Evolutionary conservation across 257 asterid genomes (phyloP), one percentile per base, ranked within the genome.

Genomic region (Orobanche coerulescens): DNA sequence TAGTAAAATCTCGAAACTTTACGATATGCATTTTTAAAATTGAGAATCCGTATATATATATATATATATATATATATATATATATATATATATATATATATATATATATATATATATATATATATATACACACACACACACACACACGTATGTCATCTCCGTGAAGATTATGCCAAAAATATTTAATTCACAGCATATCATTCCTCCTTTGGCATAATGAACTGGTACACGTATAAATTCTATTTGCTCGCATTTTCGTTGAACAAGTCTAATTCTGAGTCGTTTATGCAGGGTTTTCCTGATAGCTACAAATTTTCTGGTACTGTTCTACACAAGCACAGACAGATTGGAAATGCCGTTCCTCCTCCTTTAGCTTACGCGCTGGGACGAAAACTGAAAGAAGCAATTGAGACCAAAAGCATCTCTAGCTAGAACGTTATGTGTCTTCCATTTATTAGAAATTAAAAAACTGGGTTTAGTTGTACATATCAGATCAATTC

Each of bases 331-430:
- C 81, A 80, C 76, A 85, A 82, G 84, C 94, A 86, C 75, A 67
- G 96, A 61, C 95, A 92, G 77, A 86, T 92, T 42, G 98, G 98
- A 9, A 92, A 92, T 73, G 98, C 95, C 0, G 98, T 92, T 67
- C 96, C 95, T 43, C 98, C 96, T 44, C 96, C 95, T 62, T 69
- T 92, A 42, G 95, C 98, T 1, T 88, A 82, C 72, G 98, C 95
- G 13, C 67, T 88, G 30, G 98, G 96, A 16, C 66, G 74, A 67
- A 88, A 84, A 71, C 86, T 92, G 3, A 92, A 82, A 81, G 98
- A 88, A 65, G 96, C 95, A 10, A 57, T 84, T 11, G 77, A 77
- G 40, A 71, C 83, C 40, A 79, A 79, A 58, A 60, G 56, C 42
- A 50, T 13, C 4, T 15, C 33, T 39, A 36, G 66, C 20, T 34